Evolutionary conservation across 352 stramenopile species (phyloP).

Genomic region (Phytophthora pini): DNA sequence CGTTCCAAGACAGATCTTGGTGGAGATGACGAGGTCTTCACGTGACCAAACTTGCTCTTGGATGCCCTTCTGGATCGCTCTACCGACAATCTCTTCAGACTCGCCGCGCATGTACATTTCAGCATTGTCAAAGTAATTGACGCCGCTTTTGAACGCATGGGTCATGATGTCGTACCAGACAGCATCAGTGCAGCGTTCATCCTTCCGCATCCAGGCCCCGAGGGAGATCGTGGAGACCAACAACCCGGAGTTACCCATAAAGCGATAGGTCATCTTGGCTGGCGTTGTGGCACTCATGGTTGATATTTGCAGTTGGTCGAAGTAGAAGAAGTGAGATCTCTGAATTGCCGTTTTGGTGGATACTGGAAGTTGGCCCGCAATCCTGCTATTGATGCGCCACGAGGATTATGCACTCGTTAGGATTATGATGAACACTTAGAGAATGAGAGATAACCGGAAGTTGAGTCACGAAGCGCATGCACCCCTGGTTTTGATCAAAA

Average conservation of each 20-base stretch:
- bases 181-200: constrained; percentile 18
- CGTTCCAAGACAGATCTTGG: constrained; percentile 54
- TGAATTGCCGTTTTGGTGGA: neutral
- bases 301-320: neutral
- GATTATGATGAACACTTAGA: no score
- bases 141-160: constrained; percentile 39
- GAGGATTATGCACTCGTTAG: no score
- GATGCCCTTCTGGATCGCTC: constrained; percentile 45
- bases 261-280: constrained; percentile 42
- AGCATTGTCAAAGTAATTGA: constrained; percentile 62
- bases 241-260: constrained; percentile 39
- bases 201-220: constrained; percentile 34
- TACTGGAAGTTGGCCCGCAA: no score
- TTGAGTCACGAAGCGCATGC: no score
- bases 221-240: constrained; percentile 50
- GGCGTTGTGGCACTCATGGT: constrained; percentile 10
- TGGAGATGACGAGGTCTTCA: constrained; percentile 56
- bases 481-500: constrained; percentile 44
- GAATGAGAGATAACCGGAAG: no score
- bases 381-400: no score
- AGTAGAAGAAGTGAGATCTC: constrained; percentile 9
- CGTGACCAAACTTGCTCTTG: constrained; percentile 31
- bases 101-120: constrained; percentile 43
- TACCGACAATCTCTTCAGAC: constrained; percentile 42
- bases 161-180: constrained; percentile 45